Base-by-base conservation (phyloP, 805 yeast genomes). In the Spencermartinsiella europaea region DNA sequence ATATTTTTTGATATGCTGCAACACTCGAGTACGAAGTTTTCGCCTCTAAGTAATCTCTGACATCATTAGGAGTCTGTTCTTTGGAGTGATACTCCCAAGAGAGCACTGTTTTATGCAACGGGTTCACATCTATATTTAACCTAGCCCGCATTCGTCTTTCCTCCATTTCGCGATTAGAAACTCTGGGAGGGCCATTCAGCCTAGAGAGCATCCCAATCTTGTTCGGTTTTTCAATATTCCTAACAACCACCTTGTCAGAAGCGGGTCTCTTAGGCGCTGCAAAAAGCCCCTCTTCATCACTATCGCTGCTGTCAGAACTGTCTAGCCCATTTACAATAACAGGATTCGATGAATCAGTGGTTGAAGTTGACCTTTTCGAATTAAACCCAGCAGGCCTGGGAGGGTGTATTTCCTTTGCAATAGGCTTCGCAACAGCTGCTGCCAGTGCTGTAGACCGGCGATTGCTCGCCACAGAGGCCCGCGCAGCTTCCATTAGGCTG, bases 121-220 rank as follows among this genome's bases (percentile, higher is more conserved):
- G 89, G 48, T 77, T 80, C 61, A 88, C 65, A 57, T 83, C 86
- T 10, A 89, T 89, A 58, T 83, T 81, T 45, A 91, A 69, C 53
- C 98, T 74, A 53, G 76, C 70, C 53, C 95, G 76, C 90, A 88
- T 86, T 21, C 20, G 38, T 42, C 36, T 31, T 25, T 47, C 58
- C 12, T 52, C 61, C 3, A 48, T 48, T n/a, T 50, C 51, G 20
- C 21, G 34, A 12, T 42, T 51, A 52, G 34, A 22, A 25, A 38
- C 34, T 20, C 15, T 21, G 5, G 42, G 21, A 21, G 33, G n/a
- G 10, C 33, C 42, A 12, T 34, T 27, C 10, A 7, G 10, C 22
- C 19, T 21, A 12, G 25, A 10, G 10, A 20, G 5, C 14, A 20
- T 12, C 5, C 42, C 42, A 20, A 22, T 14, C 10, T 21, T 8